These are phyloP conservation scores for Cicer pinnatifidum DNA, from an alignment of 306 rosid genomes.

Conservation along the genomic window DNA sequence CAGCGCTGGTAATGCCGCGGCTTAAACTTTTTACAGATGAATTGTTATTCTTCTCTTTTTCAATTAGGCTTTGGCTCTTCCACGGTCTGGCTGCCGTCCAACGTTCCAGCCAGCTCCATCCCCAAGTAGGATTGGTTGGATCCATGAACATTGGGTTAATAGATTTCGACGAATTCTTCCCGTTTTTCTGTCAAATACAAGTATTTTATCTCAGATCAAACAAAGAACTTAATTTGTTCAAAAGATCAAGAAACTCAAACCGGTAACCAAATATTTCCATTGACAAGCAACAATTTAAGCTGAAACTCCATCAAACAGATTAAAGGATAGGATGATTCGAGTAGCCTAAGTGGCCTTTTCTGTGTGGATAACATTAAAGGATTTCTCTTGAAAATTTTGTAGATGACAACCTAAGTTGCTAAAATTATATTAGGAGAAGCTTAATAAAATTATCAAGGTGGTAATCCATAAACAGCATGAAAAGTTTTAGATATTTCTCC, in stretches of 20 bases:
- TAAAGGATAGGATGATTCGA: background rate
- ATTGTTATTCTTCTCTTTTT: slow-evolving; percentile 64
- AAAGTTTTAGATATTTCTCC: background rate
- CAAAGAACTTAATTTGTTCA: slow-evolving; percentile 20
- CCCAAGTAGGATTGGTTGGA: slow-evolving; percentile 96
- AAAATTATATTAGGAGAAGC: background rate
- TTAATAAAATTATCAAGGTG: slow-evolving; percentile 2
- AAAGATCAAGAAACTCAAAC: slow-evolving; percentile 40
- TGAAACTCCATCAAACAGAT: slow-evolving; percentile 11
- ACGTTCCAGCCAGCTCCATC: slow-evolving; percentile 99
- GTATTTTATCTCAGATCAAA: slow-evolving; percentile 33
- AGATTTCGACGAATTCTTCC: slow-evolving; percentile 72
- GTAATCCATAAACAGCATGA: slow-evolving; percentile 1
- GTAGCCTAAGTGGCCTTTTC: background rate
- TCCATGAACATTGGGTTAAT: slow-evolving; percentile 90
- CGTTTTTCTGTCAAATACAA: slow-evolving; percentile 61
- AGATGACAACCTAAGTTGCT: background rate
- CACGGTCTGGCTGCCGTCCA: slow-evolving; percentile 81
- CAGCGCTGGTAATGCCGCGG: slow-evolving; percentile 64
- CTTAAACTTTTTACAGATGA: slow-evolving; percentile 61
- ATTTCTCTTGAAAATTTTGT: background rate
- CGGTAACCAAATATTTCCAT: background rate
- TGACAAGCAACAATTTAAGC: background rate
- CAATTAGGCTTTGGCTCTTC: slow-evolving; percentile 57
- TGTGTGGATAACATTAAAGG: background rate